Conservation (phyloP, 2,329 filamentous ascomycete genomes). For the Microsporum canis region DNA sequence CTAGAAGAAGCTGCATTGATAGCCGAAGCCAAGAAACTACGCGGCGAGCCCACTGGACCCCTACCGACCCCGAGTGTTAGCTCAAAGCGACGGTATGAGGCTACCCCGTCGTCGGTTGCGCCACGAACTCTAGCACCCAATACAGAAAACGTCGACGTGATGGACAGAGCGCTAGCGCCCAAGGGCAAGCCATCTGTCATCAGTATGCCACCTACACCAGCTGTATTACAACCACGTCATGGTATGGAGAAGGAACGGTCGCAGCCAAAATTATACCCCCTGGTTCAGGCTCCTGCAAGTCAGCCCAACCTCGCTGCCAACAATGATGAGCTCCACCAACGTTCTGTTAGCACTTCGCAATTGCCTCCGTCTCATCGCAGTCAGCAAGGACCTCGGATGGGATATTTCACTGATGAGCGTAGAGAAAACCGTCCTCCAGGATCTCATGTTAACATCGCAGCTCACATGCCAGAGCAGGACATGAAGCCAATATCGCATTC, state of each 20-base stretch:
- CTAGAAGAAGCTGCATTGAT: slow-evolving; percentile 34
- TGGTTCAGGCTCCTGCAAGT: slow-evolving; percentile 29
- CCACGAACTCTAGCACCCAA: slow-evolving; percentile 35
- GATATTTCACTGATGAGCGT: slow-evolving; percentile 35
- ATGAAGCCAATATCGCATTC: slow-evolving; percentile 7
- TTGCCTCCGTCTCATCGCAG: slow-evolving; percentile 23
- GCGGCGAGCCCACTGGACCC: slow-evolving; percentile 35
- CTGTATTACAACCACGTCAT: slow-evolving; percentile 22
- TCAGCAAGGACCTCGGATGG: slow-evolving; percentile 32
- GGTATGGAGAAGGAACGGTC: slow-evolving; percentile 28
- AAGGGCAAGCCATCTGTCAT: slow-evolving; percentile 23
- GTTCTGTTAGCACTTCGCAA: slow-evolving; percentile 23
- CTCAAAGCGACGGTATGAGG: slow-evolving; percentile 40
- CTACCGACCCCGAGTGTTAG: slow-evolving; percentile 34
- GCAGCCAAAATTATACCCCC: slow-evolving; percentile 26
- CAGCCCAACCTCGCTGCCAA: slow-evolving; percentile 21
- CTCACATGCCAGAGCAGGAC: slow-evolving; percentile 9
- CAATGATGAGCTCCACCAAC: slow-evolving; percentile 25
- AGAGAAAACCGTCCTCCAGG: slow-evolving; percentile 20
- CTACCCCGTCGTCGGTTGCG: slow-evolving; percentile 31
- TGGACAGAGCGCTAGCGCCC: slow-evolving; percentile 22
- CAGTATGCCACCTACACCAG: slow-evolving; percentile 18
- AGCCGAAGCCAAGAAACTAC: slow-evolving; percentile 35
- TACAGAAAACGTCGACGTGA: slow-evolving; percentile 28
- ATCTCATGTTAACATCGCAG: slow-evolving; percentile 4